Conservation (phyloP, 169 alveolate genomes). For the Babesia sp. region DNA sequence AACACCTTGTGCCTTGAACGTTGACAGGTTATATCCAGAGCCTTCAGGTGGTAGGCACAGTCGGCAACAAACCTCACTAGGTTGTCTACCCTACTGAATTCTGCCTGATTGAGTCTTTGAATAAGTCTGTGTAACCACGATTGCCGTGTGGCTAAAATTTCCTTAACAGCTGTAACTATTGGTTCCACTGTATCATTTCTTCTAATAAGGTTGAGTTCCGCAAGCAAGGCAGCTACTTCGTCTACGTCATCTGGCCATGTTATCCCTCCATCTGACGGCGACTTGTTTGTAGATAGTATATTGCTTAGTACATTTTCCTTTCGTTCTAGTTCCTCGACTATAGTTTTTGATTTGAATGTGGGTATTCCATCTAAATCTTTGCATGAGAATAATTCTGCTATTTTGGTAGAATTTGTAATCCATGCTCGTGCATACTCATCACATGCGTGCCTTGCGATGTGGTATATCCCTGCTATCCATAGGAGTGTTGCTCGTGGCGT, state of each 20-base stretch:
- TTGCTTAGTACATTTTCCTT: not conserved
- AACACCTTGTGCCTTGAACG: not conserved
- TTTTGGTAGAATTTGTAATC: constrained; percentile 43
- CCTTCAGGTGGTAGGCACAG: constrained; percentile 34
- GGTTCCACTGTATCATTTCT: constrained; percentile 31
- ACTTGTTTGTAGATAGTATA: not conserved
- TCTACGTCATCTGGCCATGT: not conserved
- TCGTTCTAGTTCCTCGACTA: constrained; percentile 2
- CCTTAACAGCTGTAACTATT: constrained; percentile 16
- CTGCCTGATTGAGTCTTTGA: not conserved
- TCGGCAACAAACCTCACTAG: constrained; percentile 21
- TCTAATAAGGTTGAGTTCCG: constrained; percentile 5
- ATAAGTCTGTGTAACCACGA: constrained; percentile 21
- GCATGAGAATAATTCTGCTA: constrained; percentile 7
- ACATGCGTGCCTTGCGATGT: constrained; percentile 48
- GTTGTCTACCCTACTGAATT: constrained; percentile 6
- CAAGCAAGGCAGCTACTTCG: constrained; percentile 25
- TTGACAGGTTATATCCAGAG: not conserved
- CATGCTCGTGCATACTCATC: constrained; percentile 49
- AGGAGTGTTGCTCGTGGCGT: constrained; percentile 10
- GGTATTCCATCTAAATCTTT: constrained; percentile 18
- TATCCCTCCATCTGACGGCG: not conserved
- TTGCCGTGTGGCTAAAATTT: constrained; percentile 21
- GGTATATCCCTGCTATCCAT: constrained; percentile 62
- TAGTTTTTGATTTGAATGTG: not conserved